Evolutionary conservation across 1,284 basidiomycete genomes (phyloP), one percentile per base, ranked within the genome.

Genomic region (Thelephora terrestris): DNA sequence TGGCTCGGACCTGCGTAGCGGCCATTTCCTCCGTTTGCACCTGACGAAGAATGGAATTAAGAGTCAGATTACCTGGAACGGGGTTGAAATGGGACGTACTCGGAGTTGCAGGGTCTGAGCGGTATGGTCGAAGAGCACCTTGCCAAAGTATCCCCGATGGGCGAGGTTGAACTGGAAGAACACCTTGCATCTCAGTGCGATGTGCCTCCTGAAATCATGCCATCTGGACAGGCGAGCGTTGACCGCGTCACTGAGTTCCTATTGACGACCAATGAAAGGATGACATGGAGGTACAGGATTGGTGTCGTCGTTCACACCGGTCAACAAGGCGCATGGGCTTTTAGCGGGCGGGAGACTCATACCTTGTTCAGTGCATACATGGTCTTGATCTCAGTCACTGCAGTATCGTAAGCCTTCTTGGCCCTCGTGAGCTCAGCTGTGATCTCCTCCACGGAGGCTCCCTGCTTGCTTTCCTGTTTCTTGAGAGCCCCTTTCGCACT

Each of bases 171-270:
- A 79, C 18, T 80, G 75, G 70, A 98, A 98, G 40, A 84, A 79
- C 43, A 82, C 69, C 58, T 88, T 90, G 64, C 91, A 92, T 5
- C 91, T 82, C 21, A 91, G 70, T 9, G 91, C 84, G 52, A 93
- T 92, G 57, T 88, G 84, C 7, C 79, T 74, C 46, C 94, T 81
- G 71, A 96, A 94, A 47, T 85, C 79, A 50, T 85, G 76, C 95
- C 95, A 99, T 55, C 79, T 79, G 10, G 70, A 61, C 49, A 85
- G 64, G 21, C 94, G 88, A 12, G 72, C 59, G 16, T 72, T 62
- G 43, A 92, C 70, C 0, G 91, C 86, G 5, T 70, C 61, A 55
- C 74, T 76, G 42, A 92, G 68, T 35, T 71, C 69, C 85, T 89
- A 47, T 2, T 49, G 45, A 57, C 47, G 49, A 44, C 24, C 25